phyloP scores from a whole-genome alignment of 2,329 filamentous ascomycete species.

The Penicillium sp. region DNA sequence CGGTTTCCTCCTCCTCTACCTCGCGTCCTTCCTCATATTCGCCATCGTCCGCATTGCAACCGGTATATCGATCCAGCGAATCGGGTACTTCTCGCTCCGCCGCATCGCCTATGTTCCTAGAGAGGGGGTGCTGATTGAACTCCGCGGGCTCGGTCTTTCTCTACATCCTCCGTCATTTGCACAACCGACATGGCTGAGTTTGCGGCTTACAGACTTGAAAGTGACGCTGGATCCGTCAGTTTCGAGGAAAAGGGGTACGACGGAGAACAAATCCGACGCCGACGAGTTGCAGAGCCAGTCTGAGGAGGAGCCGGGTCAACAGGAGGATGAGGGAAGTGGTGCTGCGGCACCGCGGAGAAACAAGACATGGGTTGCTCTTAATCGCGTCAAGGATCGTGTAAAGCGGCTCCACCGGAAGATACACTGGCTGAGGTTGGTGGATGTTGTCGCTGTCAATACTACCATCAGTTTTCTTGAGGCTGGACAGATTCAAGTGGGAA shows the following conservation, averaged over 20 bases:
- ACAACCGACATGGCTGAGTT: constrained; percentile 93
- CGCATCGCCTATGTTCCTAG: constrained; percentile 87
- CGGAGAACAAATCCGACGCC: constrained; percentile 27
- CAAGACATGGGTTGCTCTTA: constrained; percentile 81
- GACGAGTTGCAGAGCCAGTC: constrained; percentile 29
- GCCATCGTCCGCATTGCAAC: constrained; percentile 90
- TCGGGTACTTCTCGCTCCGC: constrained; percentile 90
- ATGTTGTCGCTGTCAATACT: constrained; percentile 82
- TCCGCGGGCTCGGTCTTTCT: constrained; percentile 84
- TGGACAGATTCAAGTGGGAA: constrained; percentile 83
- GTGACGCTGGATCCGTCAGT: constrained; percentile 79
- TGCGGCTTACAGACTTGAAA: constrained; percentile 83
- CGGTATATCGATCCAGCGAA: constrained; percentile 91
- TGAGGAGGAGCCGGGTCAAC: constrained; percentile 29
- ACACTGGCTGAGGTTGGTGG: constrained; percentile 85
- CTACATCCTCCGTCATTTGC: constrained; percentile 94
- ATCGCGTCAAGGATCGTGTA: constrained; percentile 78
- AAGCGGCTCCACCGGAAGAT: constrained; percentile 87
- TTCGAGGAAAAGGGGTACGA: constrained; percentile 47
- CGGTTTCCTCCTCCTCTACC: constrained; percentile 81
- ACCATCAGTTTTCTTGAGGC: constrained; percentile 78
- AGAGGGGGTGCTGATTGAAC: constrained; percentile 87
- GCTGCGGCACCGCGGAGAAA: constrained; percentile 52
- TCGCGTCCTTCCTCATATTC: constrained; percentile 91
- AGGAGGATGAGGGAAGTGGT: constrained; percentile 23